A percentile compares a stretch with the other conserved stretches of the same genome.
Evolutionary conservation across 1,284 basidiomycete species (phyloP).

Genomic region (Melampsora americana): DNA sequence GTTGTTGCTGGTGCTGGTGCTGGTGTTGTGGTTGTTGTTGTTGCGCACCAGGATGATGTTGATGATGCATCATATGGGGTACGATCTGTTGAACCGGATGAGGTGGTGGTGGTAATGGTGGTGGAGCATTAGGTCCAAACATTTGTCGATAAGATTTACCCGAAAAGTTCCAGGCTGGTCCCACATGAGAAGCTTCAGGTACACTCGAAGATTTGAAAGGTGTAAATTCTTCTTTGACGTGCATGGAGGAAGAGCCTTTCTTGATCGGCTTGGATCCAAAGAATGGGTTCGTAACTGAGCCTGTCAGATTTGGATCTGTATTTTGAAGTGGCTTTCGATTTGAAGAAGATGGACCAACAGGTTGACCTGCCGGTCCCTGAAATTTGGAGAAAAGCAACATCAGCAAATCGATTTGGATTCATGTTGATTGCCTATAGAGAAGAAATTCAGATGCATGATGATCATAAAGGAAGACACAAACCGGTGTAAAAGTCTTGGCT

Average conservation of each 20-base stretch:
- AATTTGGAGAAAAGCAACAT: neutral
- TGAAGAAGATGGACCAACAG: neutral
- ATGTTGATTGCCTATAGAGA: neutral
- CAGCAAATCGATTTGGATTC: too few species aligned
- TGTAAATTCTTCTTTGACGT: constrained; percentile 43
- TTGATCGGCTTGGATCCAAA: constrained; percentile 35
- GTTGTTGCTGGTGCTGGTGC: neutral
- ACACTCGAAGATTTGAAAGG: constrained; percentile 37
- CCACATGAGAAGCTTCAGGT: constrained; percentile 35
- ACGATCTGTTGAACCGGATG: constrained; percentile 1
- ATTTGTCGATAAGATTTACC: constrained; percentile 34
- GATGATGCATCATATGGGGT: neutral
- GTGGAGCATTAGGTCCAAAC: constrained; percentile 38
- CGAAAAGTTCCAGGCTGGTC: constrained; percentile 30
- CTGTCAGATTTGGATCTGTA: constrained; percentile 6
- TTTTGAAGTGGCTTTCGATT: constrained; percentile 17
- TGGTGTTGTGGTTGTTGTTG: constrained; percentile 20
- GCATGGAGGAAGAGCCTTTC: constrained; percentile 30
- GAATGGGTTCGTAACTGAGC: constrained; percentile 25
- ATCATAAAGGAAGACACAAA: constrained; percentile 21
- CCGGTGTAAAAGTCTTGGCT: constrained; percentile 50
- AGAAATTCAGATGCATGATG: neutral
- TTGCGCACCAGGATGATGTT: constrained; percentile 11
- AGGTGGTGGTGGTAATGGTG: constrained; percentile 15
- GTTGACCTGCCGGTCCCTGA: constrained; percentile 13